Percentiles rank a stretch among this genome's conserved stretches.
Conservation (phyloP, 2,329 filamentous ascomycete genomes). For the Biscogniauxia mediterranea region DNA sequence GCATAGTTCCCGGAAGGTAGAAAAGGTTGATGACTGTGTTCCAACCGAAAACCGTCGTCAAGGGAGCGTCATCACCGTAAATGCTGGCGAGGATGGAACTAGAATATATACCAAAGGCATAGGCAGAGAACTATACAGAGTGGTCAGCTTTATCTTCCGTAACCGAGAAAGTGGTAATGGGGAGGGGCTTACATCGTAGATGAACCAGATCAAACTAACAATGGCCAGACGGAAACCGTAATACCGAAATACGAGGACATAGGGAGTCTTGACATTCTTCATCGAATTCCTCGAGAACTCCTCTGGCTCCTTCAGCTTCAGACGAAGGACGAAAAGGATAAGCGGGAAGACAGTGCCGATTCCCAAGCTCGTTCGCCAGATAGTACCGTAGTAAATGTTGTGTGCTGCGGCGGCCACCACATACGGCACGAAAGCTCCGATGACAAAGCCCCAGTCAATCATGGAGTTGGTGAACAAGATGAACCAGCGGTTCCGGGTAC, state of each 20-base stretch:
- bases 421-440: conserved; percentile 73
- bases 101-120: conserved; percentile 84
- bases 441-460: conserved; percentile 81
- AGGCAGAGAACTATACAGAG: conserved; percentile 63
- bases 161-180: neutral
- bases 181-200: conserved; percentile 62
- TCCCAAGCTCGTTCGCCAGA: conserved; percentile 80
- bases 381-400: conserved; percentile 64
- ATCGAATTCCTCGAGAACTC: conserved; percentile 72
- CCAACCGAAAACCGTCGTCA: conserved; percentile 84
- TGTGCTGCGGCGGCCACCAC: conserved; percentile 56
- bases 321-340: conserved; percentile 66
- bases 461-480: conserved; percentile 86
- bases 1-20: conserved; percentile 78
- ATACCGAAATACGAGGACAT: conserved; percentile 55
- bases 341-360: conserved; percentile 77
- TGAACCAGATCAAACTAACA: conserved; percentile 78
- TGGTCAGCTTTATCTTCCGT: neutral
- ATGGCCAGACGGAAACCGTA: conserved; percentile 72
- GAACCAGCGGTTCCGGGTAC: conserved; percentile 87
- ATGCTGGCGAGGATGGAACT: conserved; percentile 69
- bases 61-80: conserved; percentile 54
- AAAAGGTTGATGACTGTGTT: conserved; percentile 86
- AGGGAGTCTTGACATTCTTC: conserved; percentile 55
- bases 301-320: conserved; percentile 75